phyloP scores from a whole-genome alignment of 1,139 yeast species.

The Scheffersomyces quercinus region DNA sequence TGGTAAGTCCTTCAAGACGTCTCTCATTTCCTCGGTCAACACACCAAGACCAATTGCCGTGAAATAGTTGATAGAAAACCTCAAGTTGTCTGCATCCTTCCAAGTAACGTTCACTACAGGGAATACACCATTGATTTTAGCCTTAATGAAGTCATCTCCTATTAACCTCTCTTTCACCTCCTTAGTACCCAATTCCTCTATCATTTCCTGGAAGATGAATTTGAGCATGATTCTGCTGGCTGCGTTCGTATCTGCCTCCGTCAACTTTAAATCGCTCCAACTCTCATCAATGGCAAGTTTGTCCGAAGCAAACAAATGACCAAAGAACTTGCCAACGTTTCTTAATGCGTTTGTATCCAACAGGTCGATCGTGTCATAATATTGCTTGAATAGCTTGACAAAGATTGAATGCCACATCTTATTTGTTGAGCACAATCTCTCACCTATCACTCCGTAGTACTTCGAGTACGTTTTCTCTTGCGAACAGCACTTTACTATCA shows the following conservation, averaged over 20 bases:
- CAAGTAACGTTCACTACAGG: constrained; percentile 40
- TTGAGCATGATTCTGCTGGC: constrained; percentile 82
- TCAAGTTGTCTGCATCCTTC: constrained; percentile 55
- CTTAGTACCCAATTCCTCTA: constrained; percentile 70
- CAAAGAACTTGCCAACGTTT: constrained; percentile 84
- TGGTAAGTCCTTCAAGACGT: constrained; percentile 42
- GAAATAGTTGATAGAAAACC: constrained; percentile 86
- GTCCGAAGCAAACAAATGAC: constrained; percentile 76
- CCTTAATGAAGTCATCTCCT: constrained; percentile 47
- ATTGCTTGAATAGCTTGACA: constrained; percentile 51
- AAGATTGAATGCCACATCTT: constrained; percentile 62
- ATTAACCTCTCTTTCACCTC: constrained; percentile 49
- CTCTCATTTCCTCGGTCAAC: constrained; percentile 81
- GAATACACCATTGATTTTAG: constrained; percentile 50
- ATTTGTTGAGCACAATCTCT: constrained; percentile 53
- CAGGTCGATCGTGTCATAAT: constrained; percentile 61
- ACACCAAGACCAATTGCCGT: constrained; percentile 91
- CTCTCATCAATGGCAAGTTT: constrained; percentile 46
- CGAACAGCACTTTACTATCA: constrained; percentile 79
- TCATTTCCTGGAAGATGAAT: constrained; percentile 77
- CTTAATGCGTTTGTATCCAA: constrained; percentile 74
- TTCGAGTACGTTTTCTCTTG: constrained; percentile 89
- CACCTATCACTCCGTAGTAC: constrained; percentile 78
- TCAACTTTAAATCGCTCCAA: constrained; percentile 63
- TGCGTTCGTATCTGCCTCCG: constrained; percentile 74